Percentiles rank a stretch among this genome's conserved stretches.
These are phyloP conservation scores for Pichia sp. DNA, from an alignment of 1,139 yeast species.

Conservation along the genomic window DNA sequence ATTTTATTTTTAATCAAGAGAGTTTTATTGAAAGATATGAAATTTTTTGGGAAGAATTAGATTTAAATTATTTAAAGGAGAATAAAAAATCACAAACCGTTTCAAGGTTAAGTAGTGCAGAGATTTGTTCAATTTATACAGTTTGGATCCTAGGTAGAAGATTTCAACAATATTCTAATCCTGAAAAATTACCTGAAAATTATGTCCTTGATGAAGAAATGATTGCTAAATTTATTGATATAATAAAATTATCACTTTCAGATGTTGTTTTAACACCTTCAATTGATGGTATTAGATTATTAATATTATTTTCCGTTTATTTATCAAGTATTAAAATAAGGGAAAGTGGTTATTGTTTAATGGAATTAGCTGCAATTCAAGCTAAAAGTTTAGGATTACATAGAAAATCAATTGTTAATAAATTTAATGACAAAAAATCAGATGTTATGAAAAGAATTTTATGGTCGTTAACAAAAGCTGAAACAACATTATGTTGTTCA, in stretches of 20 bases:
- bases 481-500: constrained; percentile 33
- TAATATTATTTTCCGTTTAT: constrained; percentile 37
- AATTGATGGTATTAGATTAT: constrained; percentile 37
- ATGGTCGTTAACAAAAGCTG: constrained; percentile 37
- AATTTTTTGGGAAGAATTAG: constrained; percentile 32
- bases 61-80: constrained; percentile 6
- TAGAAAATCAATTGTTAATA: constrained; percentile 32
- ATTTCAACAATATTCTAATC: constrained; percentile 25
- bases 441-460: constrained; percentile 33
- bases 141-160: constrained; percentile 38
- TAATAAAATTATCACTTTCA: constrained; percentile 36
- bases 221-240: constrained; percentile 31
- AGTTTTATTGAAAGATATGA: constrained; percentile 31
- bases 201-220: constrained; percentile 25
- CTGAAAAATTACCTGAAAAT: constrained; percentile 21
- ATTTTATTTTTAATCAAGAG: constrained; percentile 33
- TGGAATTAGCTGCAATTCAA: constrained; percentile 40
- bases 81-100: constrained; percentile 15
- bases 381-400: constrained; percentile 41
- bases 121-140: constrained; percentile 38
- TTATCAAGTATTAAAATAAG: constrained; percentile 38
- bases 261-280: constrained; percentile 39
- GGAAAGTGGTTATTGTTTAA: constrained; percentile 40
- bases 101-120: constrained; percentile 25
- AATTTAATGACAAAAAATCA: constrained; percentile 27